Evolutionary conservation across 768 basidiomycete genomes (phyloP).

Genomic region (Boletus vinaceobasis): DNA sequence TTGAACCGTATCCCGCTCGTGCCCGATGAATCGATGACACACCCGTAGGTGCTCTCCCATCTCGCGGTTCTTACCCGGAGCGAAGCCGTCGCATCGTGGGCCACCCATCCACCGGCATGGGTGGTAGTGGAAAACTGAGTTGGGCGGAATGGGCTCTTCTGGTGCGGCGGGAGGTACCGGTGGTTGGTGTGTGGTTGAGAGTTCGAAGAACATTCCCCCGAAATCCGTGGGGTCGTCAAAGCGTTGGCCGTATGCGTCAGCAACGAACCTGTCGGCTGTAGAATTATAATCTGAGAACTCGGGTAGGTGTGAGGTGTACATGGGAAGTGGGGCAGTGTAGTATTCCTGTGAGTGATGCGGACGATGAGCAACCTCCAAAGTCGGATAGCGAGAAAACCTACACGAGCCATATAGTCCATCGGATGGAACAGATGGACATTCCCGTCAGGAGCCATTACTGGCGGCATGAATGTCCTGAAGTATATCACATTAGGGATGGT

Average conservation of each 20-base stretch:
- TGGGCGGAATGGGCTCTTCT: not conserved
- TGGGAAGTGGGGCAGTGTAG: not conserved
- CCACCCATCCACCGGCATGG: constrained; percentile 24
- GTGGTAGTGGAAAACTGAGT: constrained; percentile 7
- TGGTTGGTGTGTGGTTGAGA: constrained; percentile 8
- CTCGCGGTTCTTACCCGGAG: constrained; percentile 29
- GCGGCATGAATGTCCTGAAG: constrained; percentile 6
- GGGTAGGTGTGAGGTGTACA: not conserved
- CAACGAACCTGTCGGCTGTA: not conserved
- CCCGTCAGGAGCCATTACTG: not conserved
- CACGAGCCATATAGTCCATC: not conserved
- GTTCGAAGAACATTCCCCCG: not conserved
- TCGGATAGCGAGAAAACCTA: constrained; percentile 2
- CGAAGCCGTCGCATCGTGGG: constrained; percentile 19
- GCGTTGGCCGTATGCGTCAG: not conserved
- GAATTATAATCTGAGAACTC: not conserved
- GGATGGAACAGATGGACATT: not conserved
- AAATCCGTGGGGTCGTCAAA: not conserved
- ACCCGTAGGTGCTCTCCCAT: constrained; percentile 27
- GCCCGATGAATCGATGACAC: constrained; percentile 22
- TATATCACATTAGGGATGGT: not conserved
- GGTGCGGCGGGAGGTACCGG: constrained; percentile 13
- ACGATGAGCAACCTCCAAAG: not conserved
- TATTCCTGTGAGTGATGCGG: constrained; percentile 8
- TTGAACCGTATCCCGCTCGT: constrained; percentile 23